Evolutionary conservation across 73 alveolate species (phyloP).

Genomic region (Uronychia binucleata): DNA sequence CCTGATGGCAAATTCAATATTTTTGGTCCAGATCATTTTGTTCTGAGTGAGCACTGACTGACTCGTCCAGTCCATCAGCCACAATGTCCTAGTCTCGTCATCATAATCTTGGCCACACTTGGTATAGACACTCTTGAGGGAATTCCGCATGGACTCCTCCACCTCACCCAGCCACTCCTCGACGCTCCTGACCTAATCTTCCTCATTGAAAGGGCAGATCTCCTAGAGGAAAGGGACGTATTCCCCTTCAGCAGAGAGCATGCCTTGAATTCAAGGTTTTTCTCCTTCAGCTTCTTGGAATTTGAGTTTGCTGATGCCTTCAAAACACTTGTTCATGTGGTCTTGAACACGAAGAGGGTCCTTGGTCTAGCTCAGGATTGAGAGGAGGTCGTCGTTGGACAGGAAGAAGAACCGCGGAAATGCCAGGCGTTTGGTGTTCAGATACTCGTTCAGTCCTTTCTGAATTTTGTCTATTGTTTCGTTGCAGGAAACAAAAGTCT

Average conservation of each 20-base stretch:
- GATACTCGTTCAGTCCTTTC: constrained; percentile 79
- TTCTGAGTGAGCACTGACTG: constrained; percentile 50
- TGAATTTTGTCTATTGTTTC: constrained; percentile 75
- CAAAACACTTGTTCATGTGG: constrained; percentile 82
- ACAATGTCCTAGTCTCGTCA: constrained; percentile 18
- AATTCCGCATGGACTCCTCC: constrained; percentile 50
- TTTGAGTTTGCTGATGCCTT: constrained; percentile 74
- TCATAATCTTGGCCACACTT: constrained; percentile 33
- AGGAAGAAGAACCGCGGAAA: constrained; percentile 91
- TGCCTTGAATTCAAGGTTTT: constrained; percentile 44
- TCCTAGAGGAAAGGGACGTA: constrained; percentile 64
- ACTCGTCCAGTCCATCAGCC: constrained; percentile 51
- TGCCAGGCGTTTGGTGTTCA: constrained; percentile 84
- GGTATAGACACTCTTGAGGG: constrained; percentile 31
- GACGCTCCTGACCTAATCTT: constrained; percentile 66
- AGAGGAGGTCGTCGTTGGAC: constrained; percentile 81
- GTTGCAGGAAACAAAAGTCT: constrained; percentile 81
- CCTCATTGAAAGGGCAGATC: constrained; percentile 72
- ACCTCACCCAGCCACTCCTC: constrained; percentile 71
- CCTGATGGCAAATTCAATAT: constrained; percentile 34
- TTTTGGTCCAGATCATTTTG: constrained; percentile 58
- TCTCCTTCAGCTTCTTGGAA: constrained; percentile 52
- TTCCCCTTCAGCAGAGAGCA: constrained; percentile 82
- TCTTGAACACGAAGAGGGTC: constrained; percentile 86
- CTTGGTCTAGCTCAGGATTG: constrained; percentile 76